phyloP scores from a whole-genome alignment of 768 basidiomycete genomes.

The Collybia mongolica region DNA sequence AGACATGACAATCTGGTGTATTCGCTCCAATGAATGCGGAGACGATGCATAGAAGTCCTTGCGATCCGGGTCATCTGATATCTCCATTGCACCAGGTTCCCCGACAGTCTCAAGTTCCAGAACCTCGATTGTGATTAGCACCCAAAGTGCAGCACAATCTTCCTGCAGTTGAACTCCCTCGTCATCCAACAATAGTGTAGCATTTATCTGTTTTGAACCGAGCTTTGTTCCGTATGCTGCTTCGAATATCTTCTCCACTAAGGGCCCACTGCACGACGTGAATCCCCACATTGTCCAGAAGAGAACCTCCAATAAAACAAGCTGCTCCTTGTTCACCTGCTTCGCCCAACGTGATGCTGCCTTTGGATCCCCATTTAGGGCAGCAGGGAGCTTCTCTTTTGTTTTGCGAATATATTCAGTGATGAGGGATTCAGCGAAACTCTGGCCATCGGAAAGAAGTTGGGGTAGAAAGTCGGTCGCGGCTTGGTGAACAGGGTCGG shows the following conservation, averaged over 20 bases:
- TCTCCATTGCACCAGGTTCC: constrained; percentile 48
- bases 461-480: constrained; percentile 54
- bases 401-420: constrained; percentile 59
- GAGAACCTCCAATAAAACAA: constrained; percentile 79
- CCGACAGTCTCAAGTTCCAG: constrained; percentile 75
- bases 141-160: constrained; percentile 74
- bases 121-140: constrained; percentile 76
- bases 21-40: constrained; percentile 57
- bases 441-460: constrained; percentile 61
- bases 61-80: constrained; percentile 48
- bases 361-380: constrained; percentile 48
- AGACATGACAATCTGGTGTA: constrained; percentile 66
- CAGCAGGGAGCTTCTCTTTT: constrained; percentile 44
- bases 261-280: constrained; percentile 58
- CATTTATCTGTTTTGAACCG: constrained; percentile 62
- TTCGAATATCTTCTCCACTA: constrained; percentile 64
- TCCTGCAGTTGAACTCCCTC: constrained; percentile 64
- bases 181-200: constrained; percentile 69
- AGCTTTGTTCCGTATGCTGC: constrained; percentile 64
- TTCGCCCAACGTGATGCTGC: constrained; percentile 68
- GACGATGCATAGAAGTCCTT: constrained; percentile 57
- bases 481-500: constrained; percentile 51
- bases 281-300: constrained; percentile 89
- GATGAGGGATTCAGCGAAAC: constrained; percentile 63
- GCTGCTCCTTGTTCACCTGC: constrained; percentile 75